A percentile compares a stretch with the other conserved stretches of the same genome.
These are phyloP conservation scores for Incumbomyces lentus DNA, from an alignment of 2,329 filamentous ascomycete species.

Conservation along the genomic window DNA sequence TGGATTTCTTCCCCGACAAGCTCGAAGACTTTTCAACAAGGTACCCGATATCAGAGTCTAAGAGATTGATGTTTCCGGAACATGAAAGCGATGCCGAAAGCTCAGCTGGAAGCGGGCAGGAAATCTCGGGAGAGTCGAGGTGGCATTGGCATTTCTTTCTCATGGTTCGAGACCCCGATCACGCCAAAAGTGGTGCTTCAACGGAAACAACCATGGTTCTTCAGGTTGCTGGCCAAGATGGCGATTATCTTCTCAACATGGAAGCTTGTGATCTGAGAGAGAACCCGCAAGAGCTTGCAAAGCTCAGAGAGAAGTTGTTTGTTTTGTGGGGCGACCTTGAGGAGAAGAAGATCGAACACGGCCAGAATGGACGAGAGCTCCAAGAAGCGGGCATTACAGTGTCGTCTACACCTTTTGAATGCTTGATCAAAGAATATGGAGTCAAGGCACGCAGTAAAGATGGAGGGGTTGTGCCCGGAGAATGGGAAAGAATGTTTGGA, in stretches of 20 bases:
- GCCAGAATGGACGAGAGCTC: constrained; percentile 10
- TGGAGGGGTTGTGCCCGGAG: constrained; percentile 9
- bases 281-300: constrained; percentile 38
- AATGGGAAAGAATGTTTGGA: constrained; percentile 55
- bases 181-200: constrained; percentile 27
- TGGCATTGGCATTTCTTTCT: constrained; percentile 86
- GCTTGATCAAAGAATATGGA: constrained; percentile 64
- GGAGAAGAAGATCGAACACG: constrained; percentile 47
- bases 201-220: constrained; percentile 49
- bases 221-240: constrained; percentile 52
- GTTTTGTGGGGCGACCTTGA: constrained; percentile 78
- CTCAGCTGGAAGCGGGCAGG: constrained; percentile 7
- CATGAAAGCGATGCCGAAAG: constrained; percentile 23
- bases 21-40: constrained; percentile 59
- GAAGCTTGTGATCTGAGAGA: constrained; percentile 48
- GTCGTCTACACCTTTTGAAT: constrained; percentile 52
- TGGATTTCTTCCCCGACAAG: constrained; percentile 65
- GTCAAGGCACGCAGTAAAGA: constrained; percentile 25
- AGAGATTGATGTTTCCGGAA: constrained; percentile 36
- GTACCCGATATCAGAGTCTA: constrained; percentile 29
- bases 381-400: constrained; percentile 13
- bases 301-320: constrained; percentile 61
- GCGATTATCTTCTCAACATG: constrained; percentile 46
- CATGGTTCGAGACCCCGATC: constrained; percentile 59
- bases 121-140: constrained; percentile 20